Percentiles rank a stretch among this genome's conserved stretches.
phyloP scores from a whole-genome alignment of 148 eudicot genomes.

The Gaultheria prostrata region DNA sequence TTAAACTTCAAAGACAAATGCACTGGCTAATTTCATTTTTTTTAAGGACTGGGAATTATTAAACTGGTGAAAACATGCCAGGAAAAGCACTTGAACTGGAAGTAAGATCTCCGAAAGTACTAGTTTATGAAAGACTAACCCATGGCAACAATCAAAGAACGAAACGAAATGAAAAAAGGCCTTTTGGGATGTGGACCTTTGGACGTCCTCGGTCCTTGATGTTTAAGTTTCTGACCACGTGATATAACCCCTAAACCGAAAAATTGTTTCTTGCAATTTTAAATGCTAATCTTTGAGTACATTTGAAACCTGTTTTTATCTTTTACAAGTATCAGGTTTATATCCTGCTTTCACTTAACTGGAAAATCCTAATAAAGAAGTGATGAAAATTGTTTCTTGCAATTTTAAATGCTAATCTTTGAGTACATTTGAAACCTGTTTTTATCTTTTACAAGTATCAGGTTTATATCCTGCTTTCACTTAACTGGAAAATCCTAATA shows the following conservation, averaged over 20 bases:
- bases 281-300: background rate
- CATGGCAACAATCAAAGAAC: background rate
- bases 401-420: background rate
- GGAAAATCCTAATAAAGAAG: background rate
- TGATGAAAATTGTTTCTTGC: background rate
- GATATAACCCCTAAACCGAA: background rate
- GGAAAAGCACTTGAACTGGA: slow-evolving; percentile 6
- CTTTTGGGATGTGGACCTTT: background rate
- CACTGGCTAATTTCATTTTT: background rate
- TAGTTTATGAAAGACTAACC: too few relatives aligned
- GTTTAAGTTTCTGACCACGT: background rate
- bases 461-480: background rate
- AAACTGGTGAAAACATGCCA: background rate
- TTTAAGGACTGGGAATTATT: background rate
- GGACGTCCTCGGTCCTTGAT: background rate
- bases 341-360: background rate
- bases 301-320: background rate
- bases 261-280: background rate
- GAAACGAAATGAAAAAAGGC: background rate
- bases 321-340: background rate
- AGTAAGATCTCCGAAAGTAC: background rate
- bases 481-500: background rate
- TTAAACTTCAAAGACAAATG: background rate
- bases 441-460: background rate
- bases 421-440: background rate